Percentiles rank a stretch among this genome's conserved stretches.
phyloP scores from a whole-genome alignment of 768 basidiomycete genomes.

The Tylopilus sp. region DNA sequence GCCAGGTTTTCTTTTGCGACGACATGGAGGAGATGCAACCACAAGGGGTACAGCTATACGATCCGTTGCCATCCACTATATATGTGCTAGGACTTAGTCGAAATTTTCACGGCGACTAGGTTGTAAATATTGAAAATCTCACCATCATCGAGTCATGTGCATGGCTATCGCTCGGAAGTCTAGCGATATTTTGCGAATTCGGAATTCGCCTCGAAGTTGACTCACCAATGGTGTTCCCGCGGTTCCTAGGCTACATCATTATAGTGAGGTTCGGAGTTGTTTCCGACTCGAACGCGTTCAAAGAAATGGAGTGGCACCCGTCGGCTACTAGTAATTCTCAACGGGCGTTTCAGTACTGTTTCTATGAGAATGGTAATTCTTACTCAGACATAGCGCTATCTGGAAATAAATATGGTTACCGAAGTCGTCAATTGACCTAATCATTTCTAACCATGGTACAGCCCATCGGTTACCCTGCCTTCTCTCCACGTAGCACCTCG shows the following conservation, averaged over 20 bases:
- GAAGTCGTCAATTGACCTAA: background rate
- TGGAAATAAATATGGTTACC: background rate
- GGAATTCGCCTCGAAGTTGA: conserved; percentile 2
- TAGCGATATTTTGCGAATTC: conserved; percentile 4
- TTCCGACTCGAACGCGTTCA: background rate
- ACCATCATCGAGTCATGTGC: background rate
- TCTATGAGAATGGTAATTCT: background rate
- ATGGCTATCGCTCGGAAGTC: too few relatives aligned
- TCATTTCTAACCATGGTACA: background rate
- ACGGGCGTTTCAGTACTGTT: background rate
- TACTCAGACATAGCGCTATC: background rate
- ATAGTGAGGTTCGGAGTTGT: background rate
- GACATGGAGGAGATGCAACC: conserved; percentile 3
- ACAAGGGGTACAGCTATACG: background rate
- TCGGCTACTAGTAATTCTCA: too few relatives aligned
- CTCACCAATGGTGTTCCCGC: background rate
- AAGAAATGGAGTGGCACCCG: too few relatives aligned
- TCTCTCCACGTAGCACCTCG: background rate
- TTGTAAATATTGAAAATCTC: background rate
- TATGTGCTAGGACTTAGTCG: background rate
- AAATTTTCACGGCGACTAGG: background rate
- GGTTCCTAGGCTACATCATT: background rate
- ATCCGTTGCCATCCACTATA: background rate
- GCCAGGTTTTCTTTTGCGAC: conserved; percentile 32
- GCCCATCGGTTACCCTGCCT: background rate